These are phyloP conservation scores for Plenodomus tracheiphilus DNA, from an alignment of 2,329 filamentous ascomycete genomes.

Conservation along the genomic window DNA sequence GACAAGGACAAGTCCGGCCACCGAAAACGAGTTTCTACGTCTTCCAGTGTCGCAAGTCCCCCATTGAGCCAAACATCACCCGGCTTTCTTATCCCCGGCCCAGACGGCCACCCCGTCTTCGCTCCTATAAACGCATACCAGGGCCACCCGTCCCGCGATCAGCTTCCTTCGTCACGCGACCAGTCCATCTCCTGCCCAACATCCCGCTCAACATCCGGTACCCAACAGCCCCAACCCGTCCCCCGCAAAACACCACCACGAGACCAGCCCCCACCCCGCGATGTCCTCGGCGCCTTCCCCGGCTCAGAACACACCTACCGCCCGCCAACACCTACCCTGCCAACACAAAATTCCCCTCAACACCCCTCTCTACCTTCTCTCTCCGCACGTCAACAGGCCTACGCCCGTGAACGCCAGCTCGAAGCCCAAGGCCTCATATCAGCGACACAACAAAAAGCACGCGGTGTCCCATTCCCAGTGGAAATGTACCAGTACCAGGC, in stretches of 20 bases:
- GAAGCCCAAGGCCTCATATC: constrained; percentile 1
- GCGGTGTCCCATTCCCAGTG: constrained; percentile 34
- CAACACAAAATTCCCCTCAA: constrained; percentile 5
- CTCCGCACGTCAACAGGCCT: constrained; percentile 11
- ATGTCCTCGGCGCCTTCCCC: constrained; percentile 46
- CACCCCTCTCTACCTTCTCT: neutral
- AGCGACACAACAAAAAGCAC: constrained; percentile 24
- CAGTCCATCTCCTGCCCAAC: constrained; percentile 45
- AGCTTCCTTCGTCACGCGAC: neutral
- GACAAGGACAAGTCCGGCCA: constrained; percentile 37
- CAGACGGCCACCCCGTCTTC: constrained; percentile 53
- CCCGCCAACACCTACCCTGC: constrained; percentile 24
- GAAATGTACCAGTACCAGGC: constrained; percentile 40
- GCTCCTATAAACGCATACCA: constrained; percentile 49
- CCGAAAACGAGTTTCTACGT: constrained; percentile 33
- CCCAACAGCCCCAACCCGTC: constrained; percentile 3
- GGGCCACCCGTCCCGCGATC: constrained; percentile 40
- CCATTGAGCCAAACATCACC: constrained; percentile 30
- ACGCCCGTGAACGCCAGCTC: constrained; percentile 15
- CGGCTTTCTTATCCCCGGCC: constrained; percentile 53
- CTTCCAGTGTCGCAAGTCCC: constrained; percentile 17
- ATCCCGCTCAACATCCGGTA: constrained; percentile 45
- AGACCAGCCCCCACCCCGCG: constrained; percentile 30
- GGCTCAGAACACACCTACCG: constrained; percentile 36
- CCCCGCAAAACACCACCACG: constrained; percentile 11